Evolutionary conservation across 2,329 filamentous ascomycete species (phyloP).

Genomic region (Neophaeococcomyces mojaviensis): DNA sequence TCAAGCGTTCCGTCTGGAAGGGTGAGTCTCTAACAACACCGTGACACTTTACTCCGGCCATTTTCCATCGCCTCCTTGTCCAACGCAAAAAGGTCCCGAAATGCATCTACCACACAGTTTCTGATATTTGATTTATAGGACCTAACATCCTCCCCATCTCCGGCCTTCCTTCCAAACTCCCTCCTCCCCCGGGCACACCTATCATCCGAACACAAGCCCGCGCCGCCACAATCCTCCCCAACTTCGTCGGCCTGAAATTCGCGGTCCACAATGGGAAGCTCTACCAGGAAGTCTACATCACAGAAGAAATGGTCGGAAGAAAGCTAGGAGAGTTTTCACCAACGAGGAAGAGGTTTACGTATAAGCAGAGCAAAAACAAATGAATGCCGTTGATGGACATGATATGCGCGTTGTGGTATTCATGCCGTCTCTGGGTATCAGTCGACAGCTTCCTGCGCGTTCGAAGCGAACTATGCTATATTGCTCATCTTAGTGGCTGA

Average conservation of each 20-base stretch:
- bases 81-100: too few relatives aligned
- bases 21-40: conserved; percentile 43
- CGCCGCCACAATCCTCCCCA: conserved; percentile 80
- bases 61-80: too few relatives aligned
- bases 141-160: conserved; percentile 34
- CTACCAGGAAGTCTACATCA: conserved; percentile 74
- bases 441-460: too few relatives aligned
- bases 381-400: conserved; percentile 27
- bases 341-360: conserved; percentile 60
- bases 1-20: conserved; percentile 82
- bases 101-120: conserved; percentile 14
- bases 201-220: conserved; percentile 83
- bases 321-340: conserved; percentile 87
- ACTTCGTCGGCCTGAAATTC: conserved; percentile 83
- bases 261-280: conserved; percentile 87
- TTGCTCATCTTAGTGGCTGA: too few relatives aligned
- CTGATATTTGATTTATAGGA: conserved; percentile 6
- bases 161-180: conserved; percentile 28
- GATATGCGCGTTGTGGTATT: too few relatives aligned
- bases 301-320: conserved; percentile 93
- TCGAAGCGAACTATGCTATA: too few relatives aligned
- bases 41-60: too few relatives aligned
- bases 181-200: conserved; percentile 52
- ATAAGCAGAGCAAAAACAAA: conserved; percentile 66
- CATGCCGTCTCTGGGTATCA: too few relatives aligned